phyloP scores from a whole-genome alignment of 306 rosid species.

The Sicyos baderoa region DNA sequence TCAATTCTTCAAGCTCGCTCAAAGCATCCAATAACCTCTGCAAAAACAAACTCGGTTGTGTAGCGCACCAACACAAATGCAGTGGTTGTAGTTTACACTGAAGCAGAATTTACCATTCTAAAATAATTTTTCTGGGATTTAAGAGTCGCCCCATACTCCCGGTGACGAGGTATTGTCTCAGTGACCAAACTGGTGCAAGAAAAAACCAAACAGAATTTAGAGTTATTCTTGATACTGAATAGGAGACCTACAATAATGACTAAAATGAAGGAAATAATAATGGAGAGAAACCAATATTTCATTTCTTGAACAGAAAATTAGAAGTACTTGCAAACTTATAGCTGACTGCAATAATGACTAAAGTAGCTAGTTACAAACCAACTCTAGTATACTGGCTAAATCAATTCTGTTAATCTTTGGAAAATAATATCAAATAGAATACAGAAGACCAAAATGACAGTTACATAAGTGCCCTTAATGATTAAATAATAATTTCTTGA shows the following conservation, averaged over 20 bases:
- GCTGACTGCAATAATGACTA: background rate
- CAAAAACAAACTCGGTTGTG: background rate
- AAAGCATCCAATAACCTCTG: slow-evolving; percentile 59
- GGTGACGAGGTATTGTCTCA: slow-evolving; percentile 83
- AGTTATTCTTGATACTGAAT: background rate
- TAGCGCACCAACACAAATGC: slow-evolving; percentile 2
- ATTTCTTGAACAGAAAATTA: slow-evolving; percentile 9
- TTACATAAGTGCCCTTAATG: background rate
- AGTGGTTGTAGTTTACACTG: background rate
- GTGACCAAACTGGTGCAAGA: slow-evolving; percentile 56
- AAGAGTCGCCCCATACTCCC: slow-evolving; percentile 50
- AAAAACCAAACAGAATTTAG: slow-evolving; percentile 23
- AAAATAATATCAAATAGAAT: background rate
- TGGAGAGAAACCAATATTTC: background rate
- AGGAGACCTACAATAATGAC: background rate
- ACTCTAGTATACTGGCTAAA: background rate
- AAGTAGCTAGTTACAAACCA: background rate
- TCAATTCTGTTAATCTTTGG: background rate
- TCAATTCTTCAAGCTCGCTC: slow-evolving; percentile 72
- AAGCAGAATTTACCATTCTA: slow-evolving; percentile 49
- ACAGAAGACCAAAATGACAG: background rate
- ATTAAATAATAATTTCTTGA: background rate
- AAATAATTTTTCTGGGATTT: slow-evolving; percentile 46
- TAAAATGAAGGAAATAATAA: background rate
- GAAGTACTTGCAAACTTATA: background rate